Evolutionary conservation across 345 rosid species (phyloP), one percentile per base, ranked within the genome.

Genomic region (Eutrema heterophyllum): DNA sequence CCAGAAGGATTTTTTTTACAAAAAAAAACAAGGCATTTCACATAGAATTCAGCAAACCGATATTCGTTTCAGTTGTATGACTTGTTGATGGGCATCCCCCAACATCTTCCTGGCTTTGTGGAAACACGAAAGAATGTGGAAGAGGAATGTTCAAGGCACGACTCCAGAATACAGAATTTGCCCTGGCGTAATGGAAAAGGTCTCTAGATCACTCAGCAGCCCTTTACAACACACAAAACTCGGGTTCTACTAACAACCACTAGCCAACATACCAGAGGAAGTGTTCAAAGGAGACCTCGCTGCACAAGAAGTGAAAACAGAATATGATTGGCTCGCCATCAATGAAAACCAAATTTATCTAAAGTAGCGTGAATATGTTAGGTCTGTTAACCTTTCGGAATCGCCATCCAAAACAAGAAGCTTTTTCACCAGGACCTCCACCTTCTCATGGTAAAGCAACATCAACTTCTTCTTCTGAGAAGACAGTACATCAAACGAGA

Each of bases 101-200:
- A 55, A 48, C 67, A 49, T 77, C 81, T 68, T 84, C 87, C 71
- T 78, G 80, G 75, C 64, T 74, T 81, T 81, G 84, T 26, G 97
- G 98, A 81, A 94, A 94, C 45, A 94, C 95, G 26, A 84, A 94
- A 68, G 91, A 87, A 58, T 54, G 91, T 5, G 96, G 98, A 78
- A 94, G 83, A 73, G 98, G 98, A 75, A 91, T 85, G 83, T 88
- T 94, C 85, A 94, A 77, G 50, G 97, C 97, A 77, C 97, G 97
- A 72, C 86, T 83, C 98, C 98, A 94, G 75, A 94, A 94, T 68
- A 94, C 76, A 69, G 98, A 94, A 84, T 91, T 91, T 16, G 91
- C 98, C 98, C 97, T 94, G 73, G 61, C 58, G 64, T 51, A 62
- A 68, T 29, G 5, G 18, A 73, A 75, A 80, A 59, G 15, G 64